Evolutionary conservation across 768 basidiomycete species (phyloP).

Genomic region (Agaricus blazei): DNA sequence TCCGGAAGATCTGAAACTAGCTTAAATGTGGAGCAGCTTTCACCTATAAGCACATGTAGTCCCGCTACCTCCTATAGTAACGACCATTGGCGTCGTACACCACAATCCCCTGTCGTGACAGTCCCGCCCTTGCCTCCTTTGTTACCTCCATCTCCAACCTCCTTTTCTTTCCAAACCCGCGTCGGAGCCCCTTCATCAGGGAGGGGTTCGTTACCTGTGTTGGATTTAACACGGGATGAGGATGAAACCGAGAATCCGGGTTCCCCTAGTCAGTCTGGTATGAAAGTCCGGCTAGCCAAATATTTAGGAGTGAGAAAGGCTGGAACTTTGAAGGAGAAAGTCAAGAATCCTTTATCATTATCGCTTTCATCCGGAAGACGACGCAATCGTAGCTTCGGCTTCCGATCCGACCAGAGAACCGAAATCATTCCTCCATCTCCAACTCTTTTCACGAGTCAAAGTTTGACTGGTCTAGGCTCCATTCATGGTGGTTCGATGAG

Average conservation of each 20-base stretch:
- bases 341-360: not conserved
- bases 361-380: constrained; percentile 1
- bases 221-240: constrained; percentile 2
- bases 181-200: not conserved
- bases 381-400: not conserved
- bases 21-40: not conserved
- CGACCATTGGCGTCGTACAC: not conserved
- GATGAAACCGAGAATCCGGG: not conserved
- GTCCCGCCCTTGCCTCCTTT: constrained; percentile 3
- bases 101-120: not conserved
- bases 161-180: constrained; percentile 1
- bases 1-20: not conserved
- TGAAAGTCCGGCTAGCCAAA: not conserved
- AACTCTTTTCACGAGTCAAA: not conserved
- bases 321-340: constrained; percentile 5
- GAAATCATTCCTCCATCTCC: not conserved
- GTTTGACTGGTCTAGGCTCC: not conserved
- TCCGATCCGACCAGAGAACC: constrained; percentile 1
- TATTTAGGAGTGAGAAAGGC: not conserved
- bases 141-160: not conserved
- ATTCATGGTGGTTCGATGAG: constrained; percentile 47
- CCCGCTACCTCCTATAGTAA: not conserved
- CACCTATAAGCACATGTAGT: not conserved
- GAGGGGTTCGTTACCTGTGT: constrained; percentile 1
- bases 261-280: constrained; percentile 1